A percentile compares a stretch with the other conserved stretches of the same genome.
These are phyloP conservation scores for Silene coronaria DNA, from an alignment of 179 eudicot species.

Conservation along the genomic window DNA sequence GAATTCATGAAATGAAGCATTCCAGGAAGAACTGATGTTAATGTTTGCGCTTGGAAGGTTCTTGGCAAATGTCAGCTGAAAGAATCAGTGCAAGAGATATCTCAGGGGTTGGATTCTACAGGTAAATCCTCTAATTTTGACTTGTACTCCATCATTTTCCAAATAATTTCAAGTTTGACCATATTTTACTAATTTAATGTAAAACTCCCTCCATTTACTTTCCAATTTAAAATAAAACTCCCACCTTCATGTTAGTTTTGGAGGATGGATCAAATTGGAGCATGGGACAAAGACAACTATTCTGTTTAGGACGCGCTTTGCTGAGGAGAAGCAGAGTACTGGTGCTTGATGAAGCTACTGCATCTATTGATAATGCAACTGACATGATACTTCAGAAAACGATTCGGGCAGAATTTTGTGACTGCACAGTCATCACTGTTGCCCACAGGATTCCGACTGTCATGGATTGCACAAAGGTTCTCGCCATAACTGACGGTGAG, in stretches of 20 bases:
- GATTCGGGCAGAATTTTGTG: conserved; percentile 59
- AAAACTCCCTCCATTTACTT: too few relatives aligned
- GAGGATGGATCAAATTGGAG: conserved; percentile 89
- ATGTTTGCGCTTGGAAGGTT: conserved; percentile 28
- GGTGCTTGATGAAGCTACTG: conserved; percentile 85
- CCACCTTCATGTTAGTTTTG: conserved; percentile 43
- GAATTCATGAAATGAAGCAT: background rate
- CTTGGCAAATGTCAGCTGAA: conserved; percentile 52
- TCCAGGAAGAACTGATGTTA: background rate
- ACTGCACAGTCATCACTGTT: conserved; percentile 72
- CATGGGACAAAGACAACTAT: conserved; percentile 79
- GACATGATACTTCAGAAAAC: conserved; percentile 62
- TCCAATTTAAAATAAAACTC: too few relatives aligned
- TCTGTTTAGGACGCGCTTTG: conserved; percentile 70
- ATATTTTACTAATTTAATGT: too few relatives aligned
- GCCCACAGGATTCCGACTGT: conserved; percentile 85
- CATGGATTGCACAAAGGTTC: conserved; percentile 82
- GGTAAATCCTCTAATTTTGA: conserved; percentile 25
- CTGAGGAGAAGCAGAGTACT: conserved; percentile 60
- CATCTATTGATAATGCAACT: conserved; percentile 69
- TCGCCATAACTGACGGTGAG: conserved; percentile 67
- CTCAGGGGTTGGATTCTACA: conserved; percentile 37
- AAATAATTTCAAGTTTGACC: too few relatives aligned
- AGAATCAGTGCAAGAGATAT: conserved; percentile 49
- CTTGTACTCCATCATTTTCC: too few relatives aligned